Percentiles rank a stretch among this genome's conserved stretches.
Conservation (phyloP, 768 basidiomycete genomes). For the Agrocybe praecox region DNA sequence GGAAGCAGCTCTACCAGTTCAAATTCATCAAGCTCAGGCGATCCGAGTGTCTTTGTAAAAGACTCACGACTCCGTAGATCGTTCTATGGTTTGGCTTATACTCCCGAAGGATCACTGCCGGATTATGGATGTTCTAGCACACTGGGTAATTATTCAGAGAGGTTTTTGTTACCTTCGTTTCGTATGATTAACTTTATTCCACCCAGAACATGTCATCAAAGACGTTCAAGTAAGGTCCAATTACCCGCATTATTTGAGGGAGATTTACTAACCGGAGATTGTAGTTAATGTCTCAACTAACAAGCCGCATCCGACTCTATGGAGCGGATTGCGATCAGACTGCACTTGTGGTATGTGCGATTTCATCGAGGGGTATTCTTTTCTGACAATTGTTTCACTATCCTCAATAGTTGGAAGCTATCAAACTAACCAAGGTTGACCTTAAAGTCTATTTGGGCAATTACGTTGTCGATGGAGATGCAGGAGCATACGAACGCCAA, state of each 20-base stretch:
- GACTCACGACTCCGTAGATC: slow-evolving; percentile 66
- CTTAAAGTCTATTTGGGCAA: slow-evolving; percentile 79
- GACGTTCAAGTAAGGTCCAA: slow-evolving; percentile 62
- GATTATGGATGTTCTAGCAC: slow-evolving; percentile 65
- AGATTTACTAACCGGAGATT: slow-evolving; percentile 11
- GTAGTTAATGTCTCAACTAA: slow-evolving; percentile 84
- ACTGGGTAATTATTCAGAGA: slow-evolving; percentile 30
- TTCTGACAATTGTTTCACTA: neutral
- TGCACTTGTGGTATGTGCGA: slow-evolving; percentile 60
- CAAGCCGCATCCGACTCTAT: slow-evolving; percentile 77
- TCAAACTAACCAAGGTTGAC: slow-evolving; percentile 85
- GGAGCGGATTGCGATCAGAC: slow-evolving; percentile 88
- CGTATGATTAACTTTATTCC: neutral
- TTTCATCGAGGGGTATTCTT: too few species aligned
- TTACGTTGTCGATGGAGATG: slow-evolving; percentile 61
- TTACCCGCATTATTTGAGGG: neutral
- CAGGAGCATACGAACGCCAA: slow-evolving; percentile 71
- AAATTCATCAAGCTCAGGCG: slow-evolving; percentile 34
- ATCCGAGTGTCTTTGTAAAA: slow-evolving; percentile 74
- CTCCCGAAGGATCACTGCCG: slow-evolving; percentile 68
- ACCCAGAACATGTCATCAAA: slow-evolving; percentile 57
- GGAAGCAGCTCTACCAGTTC: neutral
- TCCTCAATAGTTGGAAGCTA: slow-evolving; percentile 71
- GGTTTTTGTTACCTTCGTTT: neutral
- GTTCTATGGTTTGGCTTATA: slow-evolving; percentile 90